phyloP scores from a whole-genome alignment of 345 rosid species.

The Isatis tinctoria region DNA sequence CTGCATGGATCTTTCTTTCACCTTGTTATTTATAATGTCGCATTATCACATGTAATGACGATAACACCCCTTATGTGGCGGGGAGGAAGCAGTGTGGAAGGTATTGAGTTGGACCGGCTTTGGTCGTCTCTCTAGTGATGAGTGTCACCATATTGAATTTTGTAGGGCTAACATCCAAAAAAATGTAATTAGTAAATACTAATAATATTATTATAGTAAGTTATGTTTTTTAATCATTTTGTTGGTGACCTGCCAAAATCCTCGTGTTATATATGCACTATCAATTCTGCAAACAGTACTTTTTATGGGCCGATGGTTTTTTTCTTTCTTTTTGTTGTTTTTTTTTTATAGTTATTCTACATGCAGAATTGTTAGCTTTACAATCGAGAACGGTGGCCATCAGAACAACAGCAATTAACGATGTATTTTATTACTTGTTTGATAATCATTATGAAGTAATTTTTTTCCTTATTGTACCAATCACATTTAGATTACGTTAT shows the following conservation, averaged over 20 bases:
- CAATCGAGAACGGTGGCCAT: no score
- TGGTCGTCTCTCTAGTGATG: slow-evolving; percentile 12
- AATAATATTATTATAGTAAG: neutral
- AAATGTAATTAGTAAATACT: neutral
- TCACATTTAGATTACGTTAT: neutral
- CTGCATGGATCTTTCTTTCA: slow-evolving; percentile 12
- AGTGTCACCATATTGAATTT: neutral
- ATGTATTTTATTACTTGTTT: no score
- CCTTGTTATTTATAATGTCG: slow-evolving; percentile 18
- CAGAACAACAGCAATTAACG: no score
- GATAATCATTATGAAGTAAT: no score
- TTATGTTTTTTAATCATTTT: neutral
- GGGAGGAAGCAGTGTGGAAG: slow-evolving; percentile 8
- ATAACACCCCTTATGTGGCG: neutral
- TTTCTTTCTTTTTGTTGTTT: no score
- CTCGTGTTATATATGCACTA: slow-evolving; percentile 30
- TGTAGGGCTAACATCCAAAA: neutral
- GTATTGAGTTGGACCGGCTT: slow-evolving; percentile 4
- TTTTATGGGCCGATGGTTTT: neutral
- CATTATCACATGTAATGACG: neutral
- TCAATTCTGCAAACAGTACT: neutral
- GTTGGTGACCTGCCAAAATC: slow-evolving; percentile 33
- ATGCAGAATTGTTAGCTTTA: no score
- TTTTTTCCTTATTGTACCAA: neutral
- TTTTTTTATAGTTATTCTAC: no score